Percentiles rank a stretch among this genome's conserved stretches.
phyloP scores from a whole-genome alignment of 129 eudicot genomes.

The Arctium lappa region DNA sequence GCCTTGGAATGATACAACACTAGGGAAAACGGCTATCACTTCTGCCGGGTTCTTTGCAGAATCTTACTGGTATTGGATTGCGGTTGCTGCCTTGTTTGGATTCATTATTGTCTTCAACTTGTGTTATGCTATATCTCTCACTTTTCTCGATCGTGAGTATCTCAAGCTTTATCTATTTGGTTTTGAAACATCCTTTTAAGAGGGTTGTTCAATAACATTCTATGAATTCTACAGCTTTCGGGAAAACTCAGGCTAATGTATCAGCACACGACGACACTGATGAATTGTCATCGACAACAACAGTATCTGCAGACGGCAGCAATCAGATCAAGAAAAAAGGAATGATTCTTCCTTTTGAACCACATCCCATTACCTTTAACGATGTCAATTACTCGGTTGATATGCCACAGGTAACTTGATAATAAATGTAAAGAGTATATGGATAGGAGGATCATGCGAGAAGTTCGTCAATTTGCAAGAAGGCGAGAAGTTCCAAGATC shows the following conservation, averaged over 20 bases:
- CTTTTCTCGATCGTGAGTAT: slow-evolving; percentile 56
- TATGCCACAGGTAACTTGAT: slow-evolving; percentile 70
- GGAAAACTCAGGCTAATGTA: slow-evolving; percentile 44
- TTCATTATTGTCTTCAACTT: slow-evolving; percentile 49
- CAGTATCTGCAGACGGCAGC: not conserved
- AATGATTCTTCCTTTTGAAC: slow-evolving; percentile 92
- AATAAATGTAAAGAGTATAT: not conserved
- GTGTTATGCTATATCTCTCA: slow-evolving; percentile 40
- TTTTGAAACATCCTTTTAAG: not conserved
- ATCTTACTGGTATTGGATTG: slow-evolving; percentile 73
- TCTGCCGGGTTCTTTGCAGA: slow-evolving; percentile 54
- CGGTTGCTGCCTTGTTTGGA: slow-evolving; percentile 53
- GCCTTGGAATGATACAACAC: slow-evolving; percentile 18
- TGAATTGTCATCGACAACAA: slow-evolving; percentile 21
- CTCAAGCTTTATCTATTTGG: not conserved
- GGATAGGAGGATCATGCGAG: no score
- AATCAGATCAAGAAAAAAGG: slow-evolving; percentile 32
- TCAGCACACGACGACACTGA: slow-evolving; percentile 19
- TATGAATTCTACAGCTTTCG: slow-evolving; percentile 49
- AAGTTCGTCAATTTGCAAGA: no score
- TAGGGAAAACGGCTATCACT: slow-evolving; percentile 48
- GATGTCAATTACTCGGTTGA: slow-evolving; percentile 80
- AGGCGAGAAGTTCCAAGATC: no score
- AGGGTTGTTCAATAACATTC: slow-evolving; percentile 6
- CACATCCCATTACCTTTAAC: slow-evolving; percentile 75